phyloP scores from a whole-genome alignment of 176 grass and related monocot genomes.

The Aegilops speltoides region DNA sequence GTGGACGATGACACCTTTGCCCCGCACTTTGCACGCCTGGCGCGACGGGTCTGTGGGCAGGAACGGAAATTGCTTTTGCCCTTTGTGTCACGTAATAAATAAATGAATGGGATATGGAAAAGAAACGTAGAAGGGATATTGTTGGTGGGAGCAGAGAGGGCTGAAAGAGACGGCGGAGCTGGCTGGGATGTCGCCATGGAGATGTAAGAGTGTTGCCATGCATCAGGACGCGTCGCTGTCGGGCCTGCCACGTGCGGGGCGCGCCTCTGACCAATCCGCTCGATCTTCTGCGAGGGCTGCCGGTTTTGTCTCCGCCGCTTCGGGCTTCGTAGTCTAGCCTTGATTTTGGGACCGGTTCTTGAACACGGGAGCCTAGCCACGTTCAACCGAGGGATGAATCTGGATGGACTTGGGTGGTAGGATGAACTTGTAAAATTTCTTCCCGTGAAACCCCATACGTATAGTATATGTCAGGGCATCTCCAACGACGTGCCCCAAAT shows the following conservation, averaged over 20 bases:
- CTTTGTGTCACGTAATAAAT: background rate
- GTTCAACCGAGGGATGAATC: background rate
- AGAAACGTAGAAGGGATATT: background rate
- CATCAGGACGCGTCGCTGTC: conserved; percentile 20
- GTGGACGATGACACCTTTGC: background rate
- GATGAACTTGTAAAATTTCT: background rate
- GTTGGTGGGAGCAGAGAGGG: background rate
- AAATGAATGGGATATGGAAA: background rate
- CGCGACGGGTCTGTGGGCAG: background rate
- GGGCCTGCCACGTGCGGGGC: background rate
- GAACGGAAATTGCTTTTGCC: background rate
- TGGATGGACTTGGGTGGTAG: background rate
- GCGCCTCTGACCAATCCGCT: background rate
- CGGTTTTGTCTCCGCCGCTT: background rate
- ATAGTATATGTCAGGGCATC: too few species aligned
- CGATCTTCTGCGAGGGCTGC: background rate
- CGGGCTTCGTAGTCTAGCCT: background rate
- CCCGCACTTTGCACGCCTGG: background rate
- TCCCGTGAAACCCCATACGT: too few species aligned
- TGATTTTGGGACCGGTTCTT: background rate
- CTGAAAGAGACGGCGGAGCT: background rate
- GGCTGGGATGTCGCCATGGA: conserved; percentile 45
- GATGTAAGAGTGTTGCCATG: conserved; percentile 52
- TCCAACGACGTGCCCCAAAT: too few species aligned
- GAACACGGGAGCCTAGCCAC: background rate